Conservation (phyloP, 2,329 filamentous ascomycete species). For the Stenocarpella maydis region DNA sequence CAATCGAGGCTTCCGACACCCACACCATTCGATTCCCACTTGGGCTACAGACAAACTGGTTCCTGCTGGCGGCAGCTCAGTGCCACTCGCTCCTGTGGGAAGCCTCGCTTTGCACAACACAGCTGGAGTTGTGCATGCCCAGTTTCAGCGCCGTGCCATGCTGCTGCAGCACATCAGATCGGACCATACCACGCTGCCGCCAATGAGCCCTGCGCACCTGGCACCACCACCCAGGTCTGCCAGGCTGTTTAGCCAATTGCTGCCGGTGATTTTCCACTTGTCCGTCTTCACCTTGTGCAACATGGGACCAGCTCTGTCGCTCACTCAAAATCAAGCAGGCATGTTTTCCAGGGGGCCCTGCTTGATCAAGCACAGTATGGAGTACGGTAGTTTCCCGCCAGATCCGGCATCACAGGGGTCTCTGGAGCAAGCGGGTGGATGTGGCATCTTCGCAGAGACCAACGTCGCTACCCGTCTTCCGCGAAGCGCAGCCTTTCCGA, state of each 20-base stretch:
- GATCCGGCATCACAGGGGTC: constrained; percentile 15
- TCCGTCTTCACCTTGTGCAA: constrained; percentile 25
- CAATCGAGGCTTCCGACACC: constrained; percentile 28
- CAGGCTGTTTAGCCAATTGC: constrained; percentile 16
- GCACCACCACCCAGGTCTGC: background rate
- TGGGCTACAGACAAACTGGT: constrained; percentile 31
- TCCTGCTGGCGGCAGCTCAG: constrained; percentile 19
- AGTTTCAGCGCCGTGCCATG: constrained; percentile 28
- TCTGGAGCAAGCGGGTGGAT: constrained; percentile 4
- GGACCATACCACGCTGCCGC: constrained; percentile 20
- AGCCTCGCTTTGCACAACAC: constrained; percentile 32
- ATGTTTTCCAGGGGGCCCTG: background rate
- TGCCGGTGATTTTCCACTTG: background rate
- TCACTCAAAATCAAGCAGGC: background rate
- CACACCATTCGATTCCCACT: background rate
- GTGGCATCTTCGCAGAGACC: constrained; percentile 7
- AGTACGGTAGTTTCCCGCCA: constrained; percentile 14
- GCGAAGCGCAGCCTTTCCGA: constrained; percentile 21
- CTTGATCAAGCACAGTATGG: background rate
- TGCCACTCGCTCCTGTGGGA: constrained; percentile 29
- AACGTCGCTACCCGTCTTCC: constrained; percentile 22
- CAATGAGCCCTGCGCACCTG: background rate
- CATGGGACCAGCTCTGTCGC: background rate
- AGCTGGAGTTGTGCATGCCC: constrained; percentile 23
- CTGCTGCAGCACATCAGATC: constrained; percentile 24